Conservation (phyloP, 352 stramenopile genomes). For the Globisporangium iwayamae region DNA sequence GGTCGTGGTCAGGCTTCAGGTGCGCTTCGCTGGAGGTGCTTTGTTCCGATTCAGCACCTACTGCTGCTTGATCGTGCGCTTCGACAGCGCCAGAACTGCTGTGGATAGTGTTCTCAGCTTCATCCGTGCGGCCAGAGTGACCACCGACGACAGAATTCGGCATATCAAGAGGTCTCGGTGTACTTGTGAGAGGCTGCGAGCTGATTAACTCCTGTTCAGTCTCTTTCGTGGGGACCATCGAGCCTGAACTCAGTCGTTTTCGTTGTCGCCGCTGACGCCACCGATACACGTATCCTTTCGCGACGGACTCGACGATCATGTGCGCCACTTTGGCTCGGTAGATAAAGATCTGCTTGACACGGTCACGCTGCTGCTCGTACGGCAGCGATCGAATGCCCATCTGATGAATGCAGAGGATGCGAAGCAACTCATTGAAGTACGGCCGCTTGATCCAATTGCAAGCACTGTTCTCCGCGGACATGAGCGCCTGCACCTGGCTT, state of each 20-base stretch:
- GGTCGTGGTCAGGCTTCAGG: not conserved
- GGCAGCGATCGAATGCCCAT: constrained; percentile 73
- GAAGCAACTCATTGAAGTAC: constrained; percentile 78
- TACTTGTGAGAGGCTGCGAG: not conserved
- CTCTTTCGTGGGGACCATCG: not conserved
- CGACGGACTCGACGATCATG: constrained; percentile 70
- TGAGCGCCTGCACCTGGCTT: constrained; percentile 62
- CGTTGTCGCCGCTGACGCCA: constrained; percentile 16
- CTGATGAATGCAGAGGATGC: constrained; percentile 74
- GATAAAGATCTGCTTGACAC: constrained; percentile 85
- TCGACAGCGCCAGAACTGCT: not conserved
- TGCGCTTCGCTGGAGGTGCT: not conserved
- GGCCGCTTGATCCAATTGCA: constrained; percentile 37
- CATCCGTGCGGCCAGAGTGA: not conserved
- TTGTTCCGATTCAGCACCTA: not conserved
- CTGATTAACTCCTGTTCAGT: not conserved
- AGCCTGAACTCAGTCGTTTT: not conserved
- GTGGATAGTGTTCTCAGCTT: not conserved
- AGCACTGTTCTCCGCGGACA: constrained; percentile 15
- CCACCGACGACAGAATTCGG: not conserved
- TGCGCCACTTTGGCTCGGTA: constrained; percentile 69
- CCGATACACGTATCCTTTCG: constrained; percentile 62
- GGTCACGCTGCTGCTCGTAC: constrained; percentile 78
- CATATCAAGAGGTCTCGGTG: not conserved
- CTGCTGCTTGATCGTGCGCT: not conserved